These are phyloP conservation scores for Cystobasidiaceae sp. DNA, from an alignment of 1,284 basidiomycete species.

Conservation along the genomic window DNA sequence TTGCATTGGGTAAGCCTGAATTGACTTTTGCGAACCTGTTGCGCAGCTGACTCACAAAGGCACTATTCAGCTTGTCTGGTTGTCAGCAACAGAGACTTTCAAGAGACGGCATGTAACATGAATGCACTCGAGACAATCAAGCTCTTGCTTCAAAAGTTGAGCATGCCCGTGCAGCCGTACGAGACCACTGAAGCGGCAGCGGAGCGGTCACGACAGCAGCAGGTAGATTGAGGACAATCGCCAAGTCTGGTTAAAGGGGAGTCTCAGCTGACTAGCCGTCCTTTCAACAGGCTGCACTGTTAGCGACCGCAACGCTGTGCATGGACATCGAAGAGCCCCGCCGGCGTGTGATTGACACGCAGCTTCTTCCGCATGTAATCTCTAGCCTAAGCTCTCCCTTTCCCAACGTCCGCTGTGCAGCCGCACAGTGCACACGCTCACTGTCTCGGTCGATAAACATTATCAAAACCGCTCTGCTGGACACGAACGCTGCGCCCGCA, in stretches of 20 bases:
- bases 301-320: conserved; percentile 62
- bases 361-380: conserved; percentile 56
- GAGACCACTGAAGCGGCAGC: conserved; percentile 48
- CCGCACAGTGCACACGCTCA: conserved; percentile 76
- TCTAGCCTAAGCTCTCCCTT: conserved; percentile 58
- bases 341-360: conserved; percentile 58
- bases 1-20: conserved; percentile 34
- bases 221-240: conserved; percentile 46
- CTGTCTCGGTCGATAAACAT: conserved; percentile 70
- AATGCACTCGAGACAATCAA: conserved; percentile 45
- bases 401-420: conserved; percentile 71
- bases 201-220: conserved; percentile 52
- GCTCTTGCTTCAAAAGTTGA: conserved; percentile 16
- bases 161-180: conserved; percentile 22
- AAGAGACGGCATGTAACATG: background rate
- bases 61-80: no score
- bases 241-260: no score
- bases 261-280: no score
- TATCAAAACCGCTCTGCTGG: conserved; percentile 72
- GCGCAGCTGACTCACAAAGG: no score
- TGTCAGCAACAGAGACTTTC: background rate
- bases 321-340: conserved; percentile 67
- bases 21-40: no score
- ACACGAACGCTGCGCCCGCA: conserved; percentile 67
- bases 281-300: conserved; percentile 59